Conservation (phyloP, 108 stramenopile species). For the Nitzschia inconspicua region DNA sequence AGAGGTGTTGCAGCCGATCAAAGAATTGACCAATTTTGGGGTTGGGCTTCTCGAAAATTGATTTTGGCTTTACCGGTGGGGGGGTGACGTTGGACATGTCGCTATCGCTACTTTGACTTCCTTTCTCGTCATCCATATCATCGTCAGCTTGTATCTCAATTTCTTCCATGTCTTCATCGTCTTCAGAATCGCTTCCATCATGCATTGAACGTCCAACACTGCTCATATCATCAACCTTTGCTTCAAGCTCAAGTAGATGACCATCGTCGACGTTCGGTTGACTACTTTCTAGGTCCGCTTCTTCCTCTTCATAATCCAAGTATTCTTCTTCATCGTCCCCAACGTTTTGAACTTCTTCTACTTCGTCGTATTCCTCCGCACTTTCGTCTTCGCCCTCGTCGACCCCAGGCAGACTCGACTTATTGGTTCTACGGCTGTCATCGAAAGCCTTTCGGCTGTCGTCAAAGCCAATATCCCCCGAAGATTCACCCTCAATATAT, state of each 20-base stretch:
- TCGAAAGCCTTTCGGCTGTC: too few relatives aligned
- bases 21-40: constrained; percentile 33
- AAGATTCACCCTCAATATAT: neutral
- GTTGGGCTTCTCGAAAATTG: constrained; percentile 9
- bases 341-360: neutral
- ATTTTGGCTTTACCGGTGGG: neutral
- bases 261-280: neutral
- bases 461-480: neutral
- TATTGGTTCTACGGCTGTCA: too few relatives aligned
- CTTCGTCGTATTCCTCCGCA: neutral
- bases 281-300: neutral
- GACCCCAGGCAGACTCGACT: too few relatives aligned
- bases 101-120: neutral
- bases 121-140: constrained; percentile 3
- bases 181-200: neutral
- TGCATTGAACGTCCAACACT: constrained; percentile 6
- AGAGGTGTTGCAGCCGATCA: constrained; percentile 31
- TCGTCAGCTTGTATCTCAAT: neutral
- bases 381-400: neutral
- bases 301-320: neutral
- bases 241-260: neutral
- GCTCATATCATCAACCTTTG: neutral
- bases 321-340: neutral
- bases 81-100: neutral
- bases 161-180: too few relatives aligned